These are phyloP conservation scores for Phylloporus arenicola DNA, from an alignment of 768 basidiomycete species.

Conservation along the genomic window DNA sequence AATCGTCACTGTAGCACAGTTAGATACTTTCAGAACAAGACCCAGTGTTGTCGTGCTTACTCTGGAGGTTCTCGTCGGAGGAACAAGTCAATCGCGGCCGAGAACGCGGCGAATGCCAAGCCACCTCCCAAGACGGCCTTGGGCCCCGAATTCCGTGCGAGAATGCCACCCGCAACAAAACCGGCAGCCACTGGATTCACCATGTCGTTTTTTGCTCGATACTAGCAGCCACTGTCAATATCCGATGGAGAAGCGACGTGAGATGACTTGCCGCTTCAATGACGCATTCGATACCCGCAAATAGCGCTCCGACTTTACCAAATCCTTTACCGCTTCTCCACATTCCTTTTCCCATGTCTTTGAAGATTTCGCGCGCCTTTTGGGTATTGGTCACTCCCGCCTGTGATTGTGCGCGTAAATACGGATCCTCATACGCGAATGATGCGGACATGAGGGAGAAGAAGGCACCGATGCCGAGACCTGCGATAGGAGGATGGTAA, in stretches of 20 bases:
- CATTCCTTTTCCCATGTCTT: constrained; percentile 94
- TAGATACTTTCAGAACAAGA: constrained; percentile 9
- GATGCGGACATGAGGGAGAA: constrained; percentile 95
- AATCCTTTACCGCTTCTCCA: constrained; percentile 87
- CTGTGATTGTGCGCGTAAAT: constrained; percentile 60
- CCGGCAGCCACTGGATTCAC: constrained; percentile 86
- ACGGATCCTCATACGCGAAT: constrained; percentile 92
- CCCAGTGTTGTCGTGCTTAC: constrained; percentile 36
- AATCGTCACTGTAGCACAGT: constrained; percentile 36
- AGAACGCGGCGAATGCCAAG: constrained; percentile 89
- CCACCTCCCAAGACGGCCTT: constrained; percentile 86
- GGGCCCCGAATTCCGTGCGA: constrained; percentile 84
- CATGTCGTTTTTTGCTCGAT: constrained; percentile 94
- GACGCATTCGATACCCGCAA: constrained; percentile 92
- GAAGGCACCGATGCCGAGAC: constrained; percentile 89
- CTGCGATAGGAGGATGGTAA: constrained; percentile 41
- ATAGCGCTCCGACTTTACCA: constrained; percentile 89
- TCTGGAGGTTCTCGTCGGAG: constrained; percentile 75
- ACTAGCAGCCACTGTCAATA: constrained; percentile 42
- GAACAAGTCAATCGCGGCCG: constrained; percentile 81
- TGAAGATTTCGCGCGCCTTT: constrained; percentile 81
- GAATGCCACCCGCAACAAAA: constrained; percentile 81
- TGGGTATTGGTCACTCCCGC: constrained; percentile 57
- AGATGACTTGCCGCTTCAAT: constrained; percentile 77
- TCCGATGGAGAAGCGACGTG: neutral